A percentile compares a stretch with the other conserved stretches of the same genome.
Conservation (phyloP, 768 basidiomycete genomes). For the Pleurotus tuber-regium region DNA sequence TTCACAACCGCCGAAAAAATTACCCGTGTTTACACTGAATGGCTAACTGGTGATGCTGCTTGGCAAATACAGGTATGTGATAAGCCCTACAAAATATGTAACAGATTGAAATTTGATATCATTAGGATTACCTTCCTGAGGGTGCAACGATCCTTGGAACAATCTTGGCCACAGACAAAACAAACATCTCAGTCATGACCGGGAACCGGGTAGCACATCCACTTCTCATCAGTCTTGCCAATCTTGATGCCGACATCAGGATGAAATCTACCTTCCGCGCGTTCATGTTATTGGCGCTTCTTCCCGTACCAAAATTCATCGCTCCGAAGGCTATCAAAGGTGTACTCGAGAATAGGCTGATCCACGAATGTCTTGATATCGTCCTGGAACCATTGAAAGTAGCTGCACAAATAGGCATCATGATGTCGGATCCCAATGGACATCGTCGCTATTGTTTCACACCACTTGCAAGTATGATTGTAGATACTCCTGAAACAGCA, state of each 20-base stretch:
- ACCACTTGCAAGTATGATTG: constrained; percentile 15
- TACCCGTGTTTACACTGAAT: constrained; percentile 19
- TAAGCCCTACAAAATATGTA: not conserved
- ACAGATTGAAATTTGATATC: too few species aligned
- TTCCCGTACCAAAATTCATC: constrained; percentile 21
- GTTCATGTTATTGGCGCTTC: constrained; percentile 16
- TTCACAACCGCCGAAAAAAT: constrained; percentile 12
- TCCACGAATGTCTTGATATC: constrained; percentile 19
- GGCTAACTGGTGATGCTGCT: constrained; percentile 19
- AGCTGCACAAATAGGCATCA: constrained; percentile 16
- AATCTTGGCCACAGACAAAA: constrained; percentile 19
- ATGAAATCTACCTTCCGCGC: constrained; percentile 17
- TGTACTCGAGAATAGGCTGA: constrained; percentile 14
- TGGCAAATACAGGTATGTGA: constrained; percentile 20
- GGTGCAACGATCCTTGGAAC: constrained; percentile 18
- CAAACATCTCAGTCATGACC: constrained; percentile 17
- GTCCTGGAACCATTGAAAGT: constrained; percentile 16
- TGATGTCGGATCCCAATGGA: constrained; percentile 19
- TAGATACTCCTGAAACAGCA: constrained; percentile 17
- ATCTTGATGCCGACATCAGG: constrained; percentile 13
- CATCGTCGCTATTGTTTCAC: constrained; percentile 18
- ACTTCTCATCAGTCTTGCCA: constrained; percentile 14
- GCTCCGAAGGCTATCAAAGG: constrained; percentile 8
- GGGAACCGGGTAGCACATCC: constrained; percentile 14
- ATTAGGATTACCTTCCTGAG: constrained; percentile 15